Evolutionary conservation across 768 basidiomycete species (phyloP).

Genomic region (Russula griseocarnosa): DNA sequence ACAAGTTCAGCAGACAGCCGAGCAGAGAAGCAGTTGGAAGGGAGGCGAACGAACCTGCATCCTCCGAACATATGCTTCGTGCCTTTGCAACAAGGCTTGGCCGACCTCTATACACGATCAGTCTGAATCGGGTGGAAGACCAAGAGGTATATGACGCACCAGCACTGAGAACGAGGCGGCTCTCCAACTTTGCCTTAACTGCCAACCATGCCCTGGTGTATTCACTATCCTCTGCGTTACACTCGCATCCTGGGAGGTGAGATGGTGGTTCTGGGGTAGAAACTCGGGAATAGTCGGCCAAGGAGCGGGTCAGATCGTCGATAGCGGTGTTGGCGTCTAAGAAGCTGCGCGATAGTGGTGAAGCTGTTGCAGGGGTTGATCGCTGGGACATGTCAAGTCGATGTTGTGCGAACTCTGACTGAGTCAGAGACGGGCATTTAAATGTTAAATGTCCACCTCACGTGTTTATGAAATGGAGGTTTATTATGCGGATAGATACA

Average conservation of each 20-base stretch:
- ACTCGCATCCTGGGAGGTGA: conserved; percentile 54
- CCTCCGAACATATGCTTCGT: conserved; percentile 79
- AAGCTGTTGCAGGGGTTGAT: conserved; percentile 30
- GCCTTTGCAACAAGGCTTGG: conserved; percentile 78
- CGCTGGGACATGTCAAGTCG: conserved; percentile 6
- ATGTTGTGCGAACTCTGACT: background rate
- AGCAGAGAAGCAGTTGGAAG: background rate
- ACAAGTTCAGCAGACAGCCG: background rate
- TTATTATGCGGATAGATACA: conserved; percentile 23
- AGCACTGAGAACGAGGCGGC: conserved; percentile 75
- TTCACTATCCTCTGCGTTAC: conserved; percentile 61
- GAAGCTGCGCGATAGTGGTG: conserved; percentile 34
- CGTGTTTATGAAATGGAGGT: background rate
- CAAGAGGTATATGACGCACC: conserved; percentile 47
- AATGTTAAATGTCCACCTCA: too few species aligned
- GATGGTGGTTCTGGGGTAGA: conserved; percentile 66
- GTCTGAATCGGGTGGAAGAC: background rate
- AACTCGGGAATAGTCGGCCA: conserved; percentile 67
- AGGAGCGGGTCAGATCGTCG: conserved; percentile 72
- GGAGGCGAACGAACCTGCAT: conserved; percentile 50
- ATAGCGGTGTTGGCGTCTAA: conserved; percentile 46
- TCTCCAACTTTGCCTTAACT: conserved; percentile 68
- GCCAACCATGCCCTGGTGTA: conserved; percentile 58
- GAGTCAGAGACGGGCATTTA: too few species aligned
- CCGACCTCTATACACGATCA: conserved; percentile 63